Percentiles rank a stretch among this genome's conserved stretches.
Evolutionary conservation across 805 yeast genomes (phyloP).

Genomic region (Yamadazyma laniorum): DNA sequence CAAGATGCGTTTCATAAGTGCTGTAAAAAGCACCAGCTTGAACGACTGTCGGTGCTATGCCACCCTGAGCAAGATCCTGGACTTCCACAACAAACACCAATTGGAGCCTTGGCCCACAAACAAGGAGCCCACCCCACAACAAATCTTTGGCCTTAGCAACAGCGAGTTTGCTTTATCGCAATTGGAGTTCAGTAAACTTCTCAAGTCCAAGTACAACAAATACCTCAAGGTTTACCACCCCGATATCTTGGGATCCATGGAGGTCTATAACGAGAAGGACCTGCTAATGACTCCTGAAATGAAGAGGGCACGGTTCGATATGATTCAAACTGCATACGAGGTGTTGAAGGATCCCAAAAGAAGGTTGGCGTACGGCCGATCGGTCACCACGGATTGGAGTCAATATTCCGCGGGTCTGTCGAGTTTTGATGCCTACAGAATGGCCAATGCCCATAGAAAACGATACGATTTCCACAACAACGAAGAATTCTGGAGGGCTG

Average conservation of each 20-base stretch:
- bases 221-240: conserved; percentile 81
- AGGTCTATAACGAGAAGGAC: conserved; percentile 27
- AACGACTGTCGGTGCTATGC: conserved; percentile 1
- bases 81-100: conserved; percentile 16
- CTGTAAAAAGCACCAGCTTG: neutral
- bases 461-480: conserved; percentile 29
- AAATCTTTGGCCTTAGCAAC: conserved; percentile 45
- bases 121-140: conserved; percentile 65
- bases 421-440: conserved; percentile 33
- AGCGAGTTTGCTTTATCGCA: conserved; percentile 43
- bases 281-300: conserved; percentile 26
- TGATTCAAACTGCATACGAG: conserved; percentile 38
- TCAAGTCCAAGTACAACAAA: conserved; percentile 31
- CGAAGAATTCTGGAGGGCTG: conserved; percentile 58
- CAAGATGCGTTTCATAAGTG: too few species aligned
- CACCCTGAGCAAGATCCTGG: conserved; percentile 4
- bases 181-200: conserved; percentile 49
- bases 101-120: conserved; percentile 57
- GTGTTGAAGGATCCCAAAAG: conserved; percentile 51
- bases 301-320: conserved; percentile 33
- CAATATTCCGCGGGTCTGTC: conserved; percentile 8
- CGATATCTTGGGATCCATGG: conserved; percentile 44
- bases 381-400: conserved; percentile 27
- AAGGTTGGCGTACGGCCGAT: conserved; percentile 28
- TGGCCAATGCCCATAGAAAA: conserved; percentile 38